phyloP scores from a whole-genome alignment of 2,329 filamentous ascomycete genomes.

The Hypoxylon sp. region DNA sequence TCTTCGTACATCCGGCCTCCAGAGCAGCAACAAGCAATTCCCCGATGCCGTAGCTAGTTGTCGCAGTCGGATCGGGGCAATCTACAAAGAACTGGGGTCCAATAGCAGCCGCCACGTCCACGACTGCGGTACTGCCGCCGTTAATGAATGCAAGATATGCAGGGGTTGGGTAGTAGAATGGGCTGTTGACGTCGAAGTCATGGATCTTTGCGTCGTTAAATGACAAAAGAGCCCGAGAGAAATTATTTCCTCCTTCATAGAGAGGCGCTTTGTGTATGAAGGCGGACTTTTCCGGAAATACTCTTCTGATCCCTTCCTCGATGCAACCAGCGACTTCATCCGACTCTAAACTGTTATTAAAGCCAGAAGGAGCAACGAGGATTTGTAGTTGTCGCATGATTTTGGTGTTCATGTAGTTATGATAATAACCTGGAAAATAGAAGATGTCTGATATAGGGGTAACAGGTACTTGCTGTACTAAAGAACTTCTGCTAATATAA shows the following conservation, averaged over 20 bases:
- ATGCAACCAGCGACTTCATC: not conserved
- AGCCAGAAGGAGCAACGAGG: constrained; percentile 3
- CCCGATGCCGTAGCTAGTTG: constrained; percentile 13
- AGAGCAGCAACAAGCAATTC: not conserved
- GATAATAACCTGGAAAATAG: not conserved
- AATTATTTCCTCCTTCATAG: not conserved
- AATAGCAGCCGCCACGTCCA: not conserved
- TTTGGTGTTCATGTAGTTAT: not conserved
- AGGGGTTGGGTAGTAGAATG: not conserved
- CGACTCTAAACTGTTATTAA: not conserved
- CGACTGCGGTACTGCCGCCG: not conserved
- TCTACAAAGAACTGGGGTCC: not conserved
- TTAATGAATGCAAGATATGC: not conserved
- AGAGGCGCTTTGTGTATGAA: not conserved
- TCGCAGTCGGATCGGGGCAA: not conserved
- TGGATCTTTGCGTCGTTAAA: not conserved
- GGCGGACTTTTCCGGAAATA: not conserved
- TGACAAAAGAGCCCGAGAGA: not conserved
- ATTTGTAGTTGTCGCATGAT: not conserved
- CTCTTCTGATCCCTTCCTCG: not conserved
- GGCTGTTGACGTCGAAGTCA: not conserved
- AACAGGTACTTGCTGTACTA: not conserved
- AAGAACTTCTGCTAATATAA: not conserved
- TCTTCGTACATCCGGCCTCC: constrained; percentile 3
- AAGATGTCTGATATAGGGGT: not conserved